Base-by-base conservation (phyloP, 768 basidiomycete genomes). In the Lactifluus echinatus region DNA sequence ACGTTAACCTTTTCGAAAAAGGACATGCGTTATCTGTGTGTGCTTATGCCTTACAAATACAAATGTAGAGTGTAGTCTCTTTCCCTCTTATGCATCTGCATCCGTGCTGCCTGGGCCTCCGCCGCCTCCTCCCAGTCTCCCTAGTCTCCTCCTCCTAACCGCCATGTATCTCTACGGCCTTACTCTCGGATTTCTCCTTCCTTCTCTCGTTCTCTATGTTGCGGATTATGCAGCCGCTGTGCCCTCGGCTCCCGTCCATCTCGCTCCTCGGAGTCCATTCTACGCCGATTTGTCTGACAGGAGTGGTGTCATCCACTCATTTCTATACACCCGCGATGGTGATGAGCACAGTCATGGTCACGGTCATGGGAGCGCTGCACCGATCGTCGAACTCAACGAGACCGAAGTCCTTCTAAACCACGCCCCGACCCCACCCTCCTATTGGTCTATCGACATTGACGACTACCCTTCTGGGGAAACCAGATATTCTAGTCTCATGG, bases 371-470 rank as follows among this genome's bases (percentile, higher is more conserved):
- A 21, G 78, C 55, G 76, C 66, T 1, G 75, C 75, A 4, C 84
- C 85, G 14, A 61, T 81, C 24, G 62, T 76, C n/a, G 73, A 78
- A 57, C 74, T 94, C 54, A 89, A 94, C 69, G 93, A 93, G 67
- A 86, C 87, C 0, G 81, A 86, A 53, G 72, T 93, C 47, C 73
- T 81, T 31, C 67, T 80, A 62, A 71, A 73, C 54, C 90, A 93
- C 67, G 67, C 74, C 0, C 83, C 84, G 0, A 87, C 85, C 0
- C 88, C 88, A 0, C 81, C 84, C 0, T 92, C 90, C 2, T 95
- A 92, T 69, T 91, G 82, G 70, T 83, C 87, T 14, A 79, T 86
- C 62, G 93, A 94, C 69, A 79, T 84, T 67, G 82, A 87, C 34
- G 75, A 78, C 48, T 69, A 67, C 7, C 78, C 75, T 55, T 66